Evolutionary conservation across 106 monocot genomes (phyloP).

Genomic region (Alisma plantagoaquatica): DNA sequence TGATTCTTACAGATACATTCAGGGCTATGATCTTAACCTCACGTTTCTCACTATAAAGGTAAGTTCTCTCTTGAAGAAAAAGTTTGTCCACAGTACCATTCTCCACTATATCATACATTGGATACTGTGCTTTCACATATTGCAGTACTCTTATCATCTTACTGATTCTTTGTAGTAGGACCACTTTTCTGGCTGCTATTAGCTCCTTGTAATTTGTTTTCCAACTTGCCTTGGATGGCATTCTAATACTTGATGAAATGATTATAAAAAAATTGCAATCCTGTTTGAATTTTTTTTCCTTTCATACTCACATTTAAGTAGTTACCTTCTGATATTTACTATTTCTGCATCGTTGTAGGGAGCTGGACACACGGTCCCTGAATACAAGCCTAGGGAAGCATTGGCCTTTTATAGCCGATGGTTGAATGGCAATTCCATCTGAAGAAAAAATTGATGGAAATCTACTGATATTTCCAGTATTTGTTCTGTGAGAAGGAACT

Average conservation of each 20-base stretch:
- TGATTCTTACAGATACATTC: slow-evolving; percentile 48
- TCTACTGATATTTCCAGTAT: too few relatives aligned
- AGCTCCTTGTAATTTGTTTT: neutral
- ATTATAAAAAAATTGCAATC: neutral
- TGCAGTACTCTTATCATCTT: neutral
- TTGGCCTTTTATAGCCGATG: slow-evolving; percentile 68
- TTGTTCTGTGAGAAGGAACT: too few relatives aligned
- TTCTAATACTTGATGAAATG: neutral
- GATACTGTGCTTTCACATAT: neutral
- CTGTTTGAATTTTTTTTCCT: neutral
- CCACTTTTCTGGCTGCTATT: too few relatives aligned
- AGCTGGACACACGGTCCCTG: slow-evolving; percentile 87
- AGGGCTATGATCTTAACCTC: slow-evolving; percentile 66
- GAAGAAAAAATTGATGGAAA: slow-evolving; percentile 7
- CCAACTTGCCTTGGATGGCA: neutral
- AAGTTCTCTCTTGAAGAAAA: too few relatives aligned
- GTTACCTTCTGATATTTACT: neutral
- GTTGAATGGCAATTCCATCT: slow-evolving; percentile 37
- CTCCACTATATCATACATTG: too few relatives aligned
- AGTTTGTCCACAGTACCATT: too few relatives aligned
- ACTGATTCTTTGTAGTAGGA: neutral
- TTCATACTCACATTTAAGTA: neutral
- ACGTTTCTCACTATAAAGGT: slow-evolving; percentile 94
- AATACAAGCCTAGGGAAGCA: slow-evolving; percentile 86
- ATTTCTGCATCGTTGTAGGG: slow-evolving; percentile 30